phyloP scores from a whole-genome alignment of 169 alveolate genomes.

The Miamiensis avidus region DNA sequence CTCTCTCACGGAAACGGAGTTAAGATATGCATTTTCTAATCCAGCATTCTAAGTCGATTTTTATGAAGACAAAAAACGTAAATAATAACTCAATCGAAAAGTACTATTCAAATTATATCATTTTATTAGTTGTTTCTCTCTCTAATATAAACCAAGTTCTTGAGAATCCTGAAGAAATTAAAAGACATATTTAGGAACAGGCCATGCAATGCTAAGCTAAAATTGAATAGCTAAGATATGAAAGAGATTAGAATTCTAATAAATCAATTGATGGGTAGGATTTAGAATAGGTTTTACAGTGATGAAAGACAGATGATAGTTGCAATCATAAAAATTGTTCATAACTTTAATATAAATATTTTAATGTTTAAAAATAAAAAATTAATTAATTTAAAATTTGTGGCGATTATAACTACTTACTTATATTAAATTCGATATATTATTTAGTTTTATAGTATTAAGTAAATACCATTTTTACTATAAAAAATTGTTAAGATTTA shows the following conservation, averaged over 20 bases:
- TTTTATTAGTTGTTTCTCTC: neutral
- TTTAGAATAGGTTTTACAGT: neutral
- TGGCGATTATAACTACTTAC: no score
- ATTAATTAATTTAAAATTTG: no score
- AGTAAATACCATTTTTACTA: no score
- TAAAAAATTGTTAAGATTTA: no score
- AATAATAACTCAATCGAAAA: no score
- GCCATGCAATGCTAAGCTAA: neutral
- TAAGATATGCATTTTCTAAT: neutral
- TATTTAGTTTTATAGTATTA: no score
- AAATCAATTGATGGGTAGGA: neutral
- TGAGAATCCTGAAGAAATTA: neutral
- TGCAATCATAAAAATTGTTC: no score
- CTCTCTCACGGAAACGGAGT: neutral
- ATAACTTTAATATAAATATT: no score
- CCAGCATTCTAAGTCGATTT: neutral
- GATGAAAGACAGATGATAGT: no score
- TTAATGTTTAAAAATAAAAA: no score
- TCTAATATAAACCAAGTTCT: neutral
- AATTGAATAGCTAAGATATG: no score
- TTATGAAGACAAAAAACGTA: neutral
- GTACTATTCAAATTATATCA: neutral
- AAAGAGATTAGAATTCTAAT: neutral
- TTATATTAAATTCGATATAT: no score
- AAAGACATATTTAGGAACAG: neutral